Evolutionary conservation across 768 basidiomycete species (phyloP), one percentile per base, ranked within the genome.

Genomic region (Boletus rubescentipes): DNA sequence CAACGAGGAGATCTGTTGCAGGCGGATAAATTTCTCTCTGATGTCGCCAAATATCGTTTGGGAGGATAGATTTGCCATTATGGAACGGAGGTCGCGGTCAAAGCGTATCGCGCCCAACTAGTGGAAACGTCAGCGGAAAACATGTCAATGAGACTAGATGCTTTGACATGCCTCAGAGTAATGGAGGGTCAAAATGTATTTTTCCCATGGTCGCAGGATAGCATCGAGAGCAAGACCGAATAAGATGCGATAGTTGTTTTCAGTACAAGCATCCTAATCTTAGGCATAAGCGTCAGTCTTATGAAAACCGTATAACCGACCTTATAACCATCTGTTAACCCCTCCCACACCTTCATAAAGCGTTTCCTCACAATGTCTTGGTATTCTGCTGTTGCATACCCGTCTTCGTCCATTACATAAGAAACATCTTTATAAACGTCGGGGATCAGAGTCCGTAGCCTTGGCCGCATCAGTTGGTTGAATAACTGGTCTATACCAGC

Each of bases 81-180:
- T 82, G 5, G 91, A 82, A 23, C 96, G 82, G 41, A 98, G 75
- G 68, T 99, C 96, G 16, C 89, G 83, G 64, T 99, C 97, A 67
- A 97, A 95, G 15, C 94, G 87, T 55, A 99, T 88, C 4, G 94
- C 96, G 23, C 97, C 97, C 54, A 98, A 81, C 95, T 98, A 61
- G 15, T 49, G 16, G 39, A 37, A 42, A 45, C 8, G 21, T 50
- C 50, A 58, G 51, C 9, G 15, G 36, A n/a, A 59, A 41, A 20
- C 14, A 43, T 15, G n/a, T n/a, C n/a, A n/a, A n/a, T n/a, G 11
- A 41, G 3, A 21, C n/a, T 6, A 26, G 1, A 30, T 7, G 3
- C 21, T 38, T 37, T 20, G 29, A 54, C 81, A 26, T 61, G 89
- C 94, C 80, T 98, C 96, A 11, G 91, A 91, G 67, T 90, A 98